Base-by-base conservation (phyloP, 352 stramenopile genomes). In the Globisporangium yorkense region DNA sequence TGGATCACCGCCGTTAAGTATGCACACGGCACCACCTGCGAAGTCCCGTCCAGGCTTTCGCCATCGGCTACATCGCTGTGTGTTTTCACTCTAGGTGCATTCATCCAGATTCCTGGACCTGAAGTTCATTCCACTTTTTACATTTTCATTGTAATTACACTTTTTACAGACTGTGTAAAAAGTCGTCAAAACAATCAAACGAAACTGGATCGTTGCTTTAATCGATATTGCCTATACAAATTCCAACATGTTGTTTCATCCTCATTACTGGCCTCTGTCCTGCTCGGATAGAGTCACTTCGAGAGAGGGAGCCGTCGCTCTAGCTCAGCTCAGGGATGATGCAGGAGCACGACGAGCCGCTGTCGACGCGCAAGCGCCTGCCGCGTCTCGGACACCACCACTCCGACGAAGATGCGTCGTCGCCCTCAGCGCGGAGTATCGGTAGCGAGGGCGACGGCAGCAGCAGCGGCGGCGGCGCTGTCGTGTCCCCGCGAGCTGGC, bases 341-440 rank as follows among this genome's bases (percentile, higher is more conserved):
- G 66, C 57, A 67, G 51, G 62, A 68, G 41, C 24, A 55, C 51
- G 66, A 72, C 29, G 57, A 59, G 29, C 57, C 41, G 13, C 37
- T 58, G 3, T 54, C 46, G 12, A 27, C 63, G 24, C 66, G 57
- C 51, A 72, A 70, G 57, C 62, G 66, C 20, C 55, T 72, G 21
- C 66, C 66, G 18, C 57, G 62, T 18, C 57, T 72, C 8, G 15
- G 12, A 13, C 53, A 65, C 49, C 31, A 51, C 24, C 37, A 43
- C 37, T 43, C 37, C 12, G 12, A 13, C 37, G 44, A 49, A 18
- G 24, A 24, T 20, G 44, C 44, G 44, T 49, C 44, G 44, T 49
- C n/a, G 12, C 44, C 44, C 6, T 24, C 31, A 20, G 27, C 16
- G 1, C 39, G 31, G 12, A 51, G 41, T 9, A 31, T 21, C 20